A percentile compares a stretch with the other conserved stretches of the same genome.
phyloP scores from a whole-genome alignment of 257 asterid species.

The Solanum infundibuliforme region DNA sequence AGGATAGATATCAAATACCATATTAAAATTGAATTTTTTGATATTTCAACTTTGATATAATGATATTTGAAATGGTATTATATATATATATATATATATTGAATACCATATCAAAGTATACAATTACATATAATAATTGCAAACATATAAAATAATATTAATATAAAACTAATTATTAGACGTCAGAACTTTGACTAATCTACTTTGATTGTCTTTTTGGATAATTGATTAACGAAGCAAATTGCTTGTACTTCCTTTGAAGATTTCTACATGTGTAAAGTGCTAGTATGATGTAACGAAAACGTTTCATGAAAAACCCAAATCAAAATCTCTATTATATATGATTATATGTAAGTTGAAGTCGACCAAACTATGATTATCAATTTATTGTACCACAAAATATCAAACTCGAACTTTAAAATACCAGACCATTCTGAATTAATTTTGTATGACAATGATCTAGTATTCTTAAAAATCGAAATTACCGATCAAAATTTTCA shows the following conservation, averaged over 20 bases:
- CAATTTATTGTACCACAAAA: not conserved
- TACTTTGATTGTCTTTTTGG: not conserved
- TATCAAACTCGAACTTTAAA: too few relatives aligned
- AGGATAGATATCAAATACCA: not conserved
- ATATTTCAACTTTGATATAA: too few relatives aligned
- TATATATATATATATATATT: too few relatives aligned
- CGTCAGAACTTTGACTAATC: too few relatives aligned
- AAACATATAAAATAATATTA: too few relatives aligned
- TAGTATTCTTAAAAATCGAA: too few relatives aligned
- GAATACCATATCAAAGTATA: not conserved
- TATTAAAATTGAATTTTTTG: too few relatives aligned
- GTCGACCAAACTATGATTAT: not conserved
- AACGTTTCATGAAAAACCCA: not conserved
- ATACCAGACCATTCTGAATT: too few relatives aligned
- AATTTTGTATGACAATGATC: too few relatives aligned
- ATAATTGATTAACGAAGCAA: not conserved
- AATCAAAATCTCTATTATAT: not conserved
- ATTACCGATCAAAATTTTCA: too few relatives aligned
- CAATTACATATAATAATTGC: too few relatives aligned
- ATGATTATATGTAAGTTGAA: not conserved
- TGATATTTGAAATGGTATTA: not conserved
- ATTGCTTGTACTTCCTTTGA: not conserved
- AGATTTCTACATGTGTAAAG: not conserved
- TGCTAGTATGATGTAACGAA: too few relatives aligned
- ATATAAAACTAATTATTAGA: not conserved